Evolutionary conservation across 2,329 filamentous ascomycete species (phyloP), one percentile per base, ranked within the genome.

Genomic region (Colletotrichum sp.): DNA sequence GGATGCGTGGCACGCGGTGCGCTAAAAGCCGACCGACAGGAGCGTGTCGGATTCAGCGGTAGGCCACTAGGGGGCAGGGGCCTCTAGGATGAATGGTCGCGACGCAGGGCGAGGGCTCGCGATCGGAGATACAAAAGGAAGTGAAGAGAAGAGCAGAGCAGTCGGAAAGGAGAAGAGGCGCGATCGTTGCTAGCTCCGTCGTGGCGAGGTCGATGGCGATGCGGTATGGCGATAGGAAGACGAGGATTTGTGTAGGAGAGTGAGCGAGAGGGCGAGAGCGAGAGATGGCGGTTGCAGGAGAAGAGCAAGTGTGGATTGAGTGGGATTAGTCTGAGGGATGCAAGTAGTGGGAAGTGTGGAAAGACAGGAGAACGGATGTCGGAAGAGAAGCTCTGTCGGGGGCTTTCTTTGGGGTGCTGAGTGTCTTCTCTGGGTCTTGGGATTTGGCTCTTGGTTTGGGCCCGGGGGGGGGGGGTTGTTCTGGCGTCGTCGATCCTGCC

Each of bases 1-100:
- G 58, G 64, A 56, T 48, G 61, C 56, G 68, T 75, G 74, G 70
- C 68, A 77, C 75, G 77, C 75, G 72, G 77, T 77, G 75, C 70
- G 77, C 75, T 71, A 75, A 70, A 70, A 69, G 70, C 67, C 65
- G 67, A 61, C 64, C 56, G 73, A 43, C 55, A 36, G 48, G 18
- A 61, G 61, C 67, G 61, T 67, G 62, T 72, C 55, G 55, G 64
- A 55, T 48, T 66, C 62, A 64, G 77, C 55, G 36, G 64, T 39
- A 60, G 32, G 55, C 56, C 39, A 58, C 56, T 36, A 68, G 39
- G 39, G 43, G 65, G 70, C 22, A 22, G 8, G 65, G 8, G 65
- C 52, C 67, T 78, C 71, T 75, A 76, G 22, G 28, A 39, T 43
- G 28, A 25, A 27, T 66, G 30, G 30, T 58, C 39, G 67, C 55